Conservation (phyloP, 2,329 filamentous ascomycete species). For the Cladophialophora chaetospira region DNA sequence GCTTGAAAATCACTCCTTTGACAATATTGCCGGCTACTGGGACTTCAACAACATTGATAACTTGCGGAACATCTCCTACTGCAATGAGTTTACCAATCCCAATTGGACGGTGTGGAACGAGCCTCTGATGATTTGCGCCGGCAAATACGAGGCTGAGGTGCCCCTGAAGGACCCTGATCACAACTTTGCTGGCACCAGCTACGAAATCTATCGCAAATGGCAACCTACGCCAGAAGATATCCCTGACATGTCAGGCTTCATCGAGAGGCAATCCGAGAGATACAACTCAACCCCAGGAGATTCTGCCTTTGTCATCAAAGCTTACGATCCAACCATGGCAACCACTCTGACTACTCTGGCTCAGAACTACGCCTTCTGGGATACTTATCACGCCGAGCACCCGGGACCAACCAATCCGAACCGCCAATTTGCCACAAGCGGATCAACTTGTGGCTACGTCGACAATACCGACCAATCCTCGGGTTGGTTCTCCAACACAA, state of each 20-base stretch:
- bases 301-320: slow-evolving; percentile 25
- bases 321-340: slow-evolving; percentile 18
- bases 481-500: slow-evolving; percentile 23
- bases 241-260: slow-evolving; percentile 27
- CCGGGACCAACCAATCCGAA: slow-evolving; percentile 25
- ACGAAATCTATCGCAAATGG: slow-evolving; percentile 29
- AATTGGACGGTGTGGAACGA: slow-evolving; percentile 27
- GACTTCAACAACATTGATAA: slow-evolving; percentile 25
- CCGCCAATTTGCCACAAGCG: slow-evolving; percentile 20
- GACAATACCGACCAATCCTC: slow-evolving; percentile 23
- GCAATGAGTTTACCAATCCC: slow-evolving; percentile 27
- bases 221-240: slow-evolving; percentile 18
- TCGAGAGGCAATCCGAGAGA: slow-evolving; percentile 24
- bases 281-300: slow-evolving; percentile 26
- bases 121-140: slow-evolving; percentile 23
- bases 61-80: slow-evolving; percentile 18
- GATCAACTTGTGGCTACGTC: slow-evolving; percentile 22
- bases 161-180: slow-evolving; percentile 24
- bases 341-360: slow-evolving; percentile 16
- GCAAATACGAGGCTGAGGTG: slow-evolving; percentile 21
- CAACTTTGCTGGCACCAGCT: slow-evolving; percentile 26
- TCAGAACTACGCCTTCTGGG: slow-evolving; percentile 26
- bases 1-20: slow-evolving; percentile 26
- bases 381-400: slow-evolving; percentile 24
- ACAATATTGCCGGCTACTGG: slow-evolving; percentile 27